These are phyloP conservation scores for Rhytidiadelphus loreus DNA, from an alignment of 225 moss, liverwort and hornwort genomes.

Conservation along the genomic window DNA sequence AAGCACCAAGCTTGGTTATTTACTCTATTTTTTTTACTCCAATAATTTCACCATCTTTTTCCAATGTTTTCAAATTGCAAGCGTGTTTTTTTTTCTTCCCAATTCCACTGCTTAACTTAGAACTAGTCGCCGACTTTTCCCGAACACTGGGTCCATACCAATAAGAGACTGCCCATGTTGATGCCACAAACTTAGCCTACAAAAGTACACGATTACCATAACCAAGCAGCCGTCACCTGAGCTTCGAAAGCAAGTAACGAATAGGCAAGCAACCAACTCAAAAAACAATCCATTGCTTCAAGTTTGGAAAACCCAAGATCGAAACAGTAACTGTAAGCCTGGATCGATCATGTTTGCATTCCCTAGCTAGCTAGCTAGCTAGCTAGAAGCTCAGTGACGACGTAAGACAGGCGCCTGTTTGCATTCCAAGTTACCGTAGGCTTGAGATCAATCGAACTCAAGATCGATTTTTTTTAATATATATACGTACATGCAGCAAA, in stretches of 20 bases:
- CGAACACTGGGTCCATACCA: background rate
- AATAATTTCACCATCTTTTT: background rate
- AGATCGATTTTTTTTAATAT: background rate
- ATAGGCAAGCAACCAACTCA: too few species aligned
- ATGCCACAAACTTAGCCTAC: background rate
- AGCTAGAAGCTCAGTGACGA: background rate
- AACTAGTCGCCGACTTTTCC: background rate
- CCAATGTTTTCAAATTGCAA: background rate
- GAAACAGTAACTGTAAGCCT: background rate
- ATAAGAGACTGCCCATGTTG: background rate
- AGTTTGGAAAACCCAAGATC: background rate
- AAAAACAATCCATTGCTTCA: background rate
- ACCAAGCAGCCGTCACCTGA: background rate
- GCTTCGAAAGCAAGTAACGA: background rate
- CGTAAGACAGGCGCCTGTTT: background rate
- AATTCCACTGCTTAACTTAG: background rate
- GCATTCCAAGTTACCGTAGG: background rate
- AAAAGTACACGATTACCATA: too few species aligned
- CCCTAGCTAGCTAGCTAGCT: too few species aligned
- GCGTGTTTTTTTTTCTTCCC: background rate
- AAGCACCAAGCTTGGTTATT: rapidly evolving
- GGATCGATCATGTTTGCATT: background rate
- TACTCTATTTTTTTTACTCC: too few species aligned
- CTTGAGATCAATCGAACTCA: background rate
- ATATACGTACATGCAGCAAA: background rate